Percentiles rank a stretch among this genome's conserved stretches.
Evolutionary conservation across 306 rosid genomes (phyloP).

Genomic region (Purshia tridentata): DNA sequence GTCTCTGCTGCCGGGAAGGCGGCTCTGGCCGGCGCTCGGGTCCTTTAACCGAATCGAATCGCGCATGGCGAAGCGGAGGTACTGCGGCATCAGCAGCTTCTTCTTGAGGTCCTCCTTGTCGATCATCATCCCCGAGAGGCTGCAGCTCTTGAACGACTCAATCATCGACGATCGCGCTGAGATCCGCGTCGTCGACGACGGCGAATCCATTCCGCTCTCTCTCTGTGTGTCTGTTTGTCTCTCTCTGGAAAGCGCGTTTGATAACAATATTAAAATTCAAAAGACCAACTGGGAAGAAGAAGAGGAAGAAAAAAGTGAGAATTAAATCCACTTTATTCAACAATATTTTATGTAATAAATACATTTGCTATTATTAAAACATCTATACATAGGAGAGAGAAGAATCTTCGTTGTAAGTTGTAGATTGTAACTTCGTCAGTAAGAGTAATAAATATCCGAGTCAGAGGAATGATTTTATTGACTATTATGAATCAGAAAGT

Average conservation of each 20-base stretch:
- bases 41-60: constrained; percentile 72
- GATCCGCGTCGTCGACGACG: constrained; percentile 45
- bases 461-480: too few relatives aligned
- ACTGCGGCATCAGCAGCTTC: constrained; percentile 71
- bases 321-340: not conserved
- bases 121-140: constrained; percentile 61
- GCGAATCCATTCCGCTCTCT: constrained; percentile 35
- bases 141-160: constrained; percentile 66
- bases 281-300: not conserved
- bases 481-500: too few relatives aligned
- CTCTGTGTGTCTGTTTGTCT: not conserved
- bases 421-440: too few relatives aligned
- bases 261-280: not conserved
- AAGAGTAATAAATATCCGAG: too few relatives aligned
- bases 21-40: constrained; percentile 60
- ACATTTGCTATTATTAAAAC: not conserved
- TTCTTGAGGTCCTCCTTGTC: constrained; percentile 75
- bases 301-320: too few relatives aligned
- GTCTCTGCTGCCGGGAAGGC: constrained; percentile 23
- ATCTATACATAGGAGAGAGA: too few relatives aligned
- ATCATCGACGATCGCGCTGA: constrained; percentile 53
- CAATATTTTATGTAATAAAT: not conserved
- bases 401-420: too few relatives aligned
- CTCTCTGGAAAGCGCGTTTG: constrained; percentile 9
- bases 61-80: constrained; percentile 84